These are phyloP conservation scores for Coemansia brasiliensis DNA, from an alignment of 192 early-diverging fungal species.

Conservation along the genomic window DNA sequence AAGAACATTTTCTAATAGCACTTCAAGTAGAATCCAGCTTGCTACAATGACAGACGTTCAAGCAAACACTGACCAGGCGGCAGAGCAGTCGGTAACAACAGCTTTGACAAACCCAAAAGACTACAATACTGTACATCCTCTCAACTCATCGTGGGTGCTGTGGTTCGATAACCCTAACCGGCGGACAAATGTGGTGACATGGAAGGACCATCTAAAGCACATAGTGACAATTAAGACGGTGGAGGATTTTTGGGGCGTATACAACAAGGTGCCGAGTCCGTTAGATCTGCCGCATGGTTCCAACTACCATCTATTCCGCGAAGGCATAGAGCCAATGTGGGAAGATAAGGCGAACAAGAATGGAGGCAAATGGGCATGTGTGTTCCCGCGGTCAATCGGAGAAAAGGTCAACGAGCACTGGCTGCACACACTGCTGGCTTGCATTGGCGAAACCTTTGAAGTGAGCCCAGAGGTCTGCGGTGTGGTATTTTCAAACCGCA, in stretches of 20 bases:
- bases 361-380: conserved; percentile 89
- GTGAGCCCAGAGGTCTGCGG: conserved; percentile 82
- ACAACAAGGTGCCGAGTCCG: conserved; percentile 83
- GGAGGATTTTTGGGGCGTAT: conserved; percentile 97
- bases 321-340: conserved; percentile 91
- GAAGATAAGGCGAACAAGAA: conserved; percentile 88
- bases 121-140: conserved; percentile 84
- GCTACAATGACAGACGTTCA: conserved; percentile 35
- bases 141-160: conserved; percentile 88
- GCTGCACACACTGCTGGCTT: conserved; percentile 84
- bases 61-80: background rate
- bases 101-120: conserved; percentile 64
- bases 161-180: conserved; percentile 91
- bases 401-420: conserved; percentile 80
- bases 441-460: conserved; percentile 85
- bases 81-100: conserved; percentile 36
- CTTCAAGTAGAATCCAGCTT: background rate
- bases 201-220: conserved; percentile 84
- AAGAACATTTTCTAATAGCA: no score
- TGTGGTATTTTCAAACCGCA: conserved; percentile 83
- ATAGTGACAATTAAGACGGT: conserved; percentile 90
- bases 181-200: conserved; percentile 72
- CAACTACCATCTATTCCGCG: conserved; percentile 95
- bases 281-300: conserved; percentile 70
- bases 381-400: conserved; percentile 69